Conservation (phyloP, 495 filamentous ascomycete species). For the Penicillium paxilli region DNA sequence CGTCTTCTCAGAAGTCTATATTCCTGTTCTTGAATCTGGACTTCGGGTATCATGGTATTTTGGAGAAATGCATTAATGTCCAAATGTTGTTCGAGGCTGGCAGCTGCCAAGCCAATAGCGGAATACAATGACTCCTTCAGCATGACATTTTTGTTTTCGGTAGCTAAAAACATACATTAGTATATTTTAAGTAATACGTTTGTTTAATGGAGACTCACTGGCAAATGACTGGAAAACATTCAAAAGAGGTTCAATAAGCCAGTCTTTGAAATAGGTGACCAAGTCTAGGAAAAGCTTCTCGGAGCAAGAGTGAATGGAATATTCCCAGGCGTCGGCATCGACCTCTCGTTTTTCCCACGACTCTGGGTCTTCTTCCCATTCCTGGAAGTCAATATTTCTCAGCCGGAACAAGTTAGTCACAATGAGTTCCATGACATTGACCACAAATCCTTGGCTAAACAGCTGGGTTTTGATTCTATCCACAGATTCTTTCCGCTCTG, state of each 20-base stretch:
- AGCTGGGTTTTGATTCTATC: slow-evolving; percentile 67
- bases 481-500: slow-evolving; percentile 64
- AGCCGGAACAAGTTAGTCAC: slow-evolving; percentile 89
- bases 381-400: slow-evolving; percentile 76
- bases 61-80: slow-evolving; percentile 82
- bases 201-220: slow-evolving; percentile 40
- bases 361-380: slow-evolving; percentile 91
- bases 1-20: slow-evolving; percentile 87
- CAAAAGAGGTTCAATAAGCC: slow-evolving; percentile 73
- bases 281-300: slow-evolving; percentile 94
- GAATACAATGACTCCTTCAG: slow-evolving; percentile 93
- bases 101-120: slow-evolving; percentile 81
- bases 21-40: slow-evolving; percentile 70
- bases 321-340: slow-evolving; percentile 78
- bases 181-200: not conserved
- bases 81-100: slow-evolving; percentile 66
- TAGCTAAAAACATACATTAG: slow-evolving; percentile 30
- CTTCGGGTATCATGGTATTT: slow-evolving; percentile 72
- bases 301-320: slow-evolving; percentile 83
- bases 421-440: slow-evolving; percentile 75
- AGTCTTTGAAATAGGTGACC: slow-evolving; percentile 77
- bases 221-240: slow-evolving; percentile 74
- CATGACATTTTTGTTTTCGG: slow-evolving; percentile 66
- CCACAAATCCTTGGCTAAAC: slow-evolving; percentile 70
- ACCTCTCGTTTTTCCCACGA: slow-evolving; percentile 87